Conservation (phyloP, 352 stramenopile genomes). For the Globisporangium megalacanthum region DNA sequence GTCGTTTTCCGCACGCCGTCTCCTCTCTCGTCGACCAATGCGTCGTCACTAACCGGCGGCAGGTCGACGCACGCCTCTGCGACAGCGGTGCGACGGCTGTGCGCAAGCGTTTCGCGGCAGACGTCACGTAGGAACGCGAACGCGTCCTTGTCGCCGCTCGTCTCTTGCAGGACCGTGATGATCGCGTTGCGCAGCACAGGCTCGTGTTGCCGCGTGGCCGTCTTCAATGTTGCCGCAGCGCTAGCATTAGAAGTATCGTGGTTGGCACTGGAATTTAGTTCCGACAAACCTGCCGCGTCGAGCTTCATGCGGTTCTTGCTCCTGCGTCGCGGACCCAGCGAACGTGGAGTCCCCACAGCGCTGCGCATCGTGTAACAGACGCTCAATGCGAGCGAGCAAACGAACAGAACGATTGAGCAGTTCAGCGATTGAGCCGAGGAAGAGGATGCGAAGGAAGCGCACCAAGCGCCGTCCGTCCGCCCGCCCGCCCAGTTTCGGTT, state of each 20-base stretch:
- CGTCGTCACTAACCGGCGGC: neutral
- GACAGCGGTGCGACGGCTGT: constrained; percentile 5
- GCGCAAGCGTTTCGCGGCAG: constrained; percentile 43
- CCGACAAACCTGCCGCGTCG: constrained; percentile 13
- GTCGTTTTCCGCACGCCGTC: constrained; percentile 1
- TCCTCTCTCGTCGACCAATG: neutral
- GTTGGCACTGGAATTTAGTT: too few relatives aligned
- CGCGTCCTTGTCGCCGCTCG: constrained; percentile 32
- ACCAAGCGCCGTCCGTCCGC: neutral
- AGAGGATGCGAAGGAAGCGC: neutral
- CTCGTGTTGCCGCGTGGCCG: constrained; percentile 16
- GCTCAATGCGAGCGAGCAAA: neutral
- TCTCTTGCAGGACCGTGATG: constrained; percentile 47
- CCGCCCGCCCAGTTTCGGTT: neutral
- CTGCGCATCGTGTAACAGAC: neutral
- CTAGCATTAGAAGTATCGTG: too few relatives aligned
- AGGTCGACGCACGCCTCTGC: neutral
- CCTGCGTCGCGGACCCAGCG: constrained; percentile 13
- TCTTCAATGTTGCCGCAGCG: too few relatives aligned
- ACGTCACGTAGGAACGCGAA: constrained; percentile 55
- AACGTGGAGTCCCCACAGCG: neutral
- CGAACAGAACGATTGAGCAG: too few relatives aligned
- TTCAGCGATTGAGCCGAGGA: too few relatives aligned
- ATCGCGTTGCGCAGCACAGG: constrained; percentile 40
- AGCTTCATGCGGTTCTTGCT: constrained; percentile 19